A percentile compares a stretch with the other conserved stretches of the same genome.
These are phyloP conservation scores for Cercospora sp. DNA, from an alignment of 2,329 filamentous ascomycete species.

Conservation along the genomic window DNA sequence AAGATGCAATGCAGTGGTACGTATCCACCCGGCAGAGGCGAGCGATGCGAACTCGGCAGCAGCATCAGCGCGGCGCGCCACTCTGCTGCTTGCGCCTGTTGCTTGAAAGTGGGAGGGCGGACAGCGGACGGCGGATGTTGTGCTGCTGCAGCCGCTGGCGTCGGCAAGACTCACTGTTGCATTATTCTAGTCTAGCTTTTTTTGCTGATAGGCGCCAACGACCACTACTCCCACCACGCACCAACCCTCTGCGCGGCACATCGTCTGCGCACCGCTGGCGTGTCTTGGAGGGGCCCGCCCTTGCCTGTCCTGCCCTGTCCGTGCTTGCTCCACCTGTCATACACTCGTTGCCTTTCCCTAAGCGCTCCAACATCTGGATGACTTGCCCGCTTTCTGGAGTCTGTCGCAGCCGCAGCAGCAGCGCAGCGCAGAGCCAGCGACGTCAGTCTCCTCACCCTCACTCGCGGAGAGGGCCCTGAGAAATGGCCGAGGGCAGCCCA, in stretches of 20 bases:
- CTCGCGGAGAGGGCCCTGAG: conserved; percentile 2
- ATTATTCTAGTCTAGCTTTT: conserved; percentile 5
- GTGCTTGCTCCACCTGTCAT: background rate
- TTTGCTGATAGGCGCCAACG: background rate
- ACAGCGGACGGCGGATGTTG: background rate
- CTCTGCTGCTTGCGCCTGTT: background rate
- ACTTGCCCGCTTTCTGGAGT: conserved; percentile 1
- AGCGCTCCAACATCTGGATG: background rate
- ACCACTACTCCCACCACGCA: background rate
- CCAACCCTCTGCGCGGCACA: background rate
- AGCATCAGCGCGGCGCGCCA: background rate
- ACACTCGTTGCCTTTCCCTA: background rate
- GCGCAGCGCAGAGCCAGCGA: background rate
- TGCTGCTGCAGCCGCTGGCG: background rate
- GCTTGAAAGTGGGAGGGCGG: background rate
- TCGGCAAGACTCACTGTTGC: background rate
- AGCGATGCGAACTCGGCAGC: background rate
- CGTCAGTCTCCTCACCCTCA: background rate
- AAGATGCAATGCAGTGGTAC: background rate
- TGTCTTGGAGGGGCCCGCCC: background rate
- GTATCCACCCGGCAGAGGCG: background rate
- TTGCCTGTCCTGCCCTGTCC: too few species aligned
- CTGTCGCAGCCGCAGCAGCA: conserved; percentile 4
- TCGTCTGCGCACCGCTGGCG: background rate
- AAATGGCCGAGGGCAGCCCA: conserved; percentile 53